Base-by-base conservation (phyloP, 2,329 filamentous ascomycete genomes). In the Aspergillus niger region DNA sequence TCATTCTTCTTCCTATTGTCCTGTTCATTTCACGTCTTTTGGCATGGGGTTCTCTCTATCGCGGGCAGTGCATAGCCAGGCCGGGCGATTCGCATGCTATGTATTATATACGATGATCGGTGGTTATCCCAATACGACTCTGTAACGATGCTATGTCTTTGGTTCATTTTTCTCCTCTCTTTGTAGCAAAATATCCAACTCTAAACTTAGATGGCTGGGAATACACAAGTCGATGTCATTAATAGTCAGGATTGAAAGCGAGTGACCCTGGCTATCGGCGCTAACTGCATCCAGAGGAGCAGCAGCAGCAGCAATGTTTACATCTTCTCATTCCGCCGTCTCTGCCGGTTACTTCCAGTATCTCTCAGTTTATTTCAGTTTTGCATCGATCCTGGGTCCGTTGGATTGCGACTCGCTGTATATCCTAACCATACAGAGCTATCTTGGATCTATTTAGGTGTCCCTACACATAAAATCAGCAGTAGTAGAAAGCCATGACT, bases 1-100 rank as follows among this genome's bases (percentile, higher is more conserved):
- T 62, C 57, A 57, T 58, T 66, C 57, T 60, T 59, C 56, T 67
- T 63, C 44, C 62, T 66, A 59, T 50, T 50, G 7, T 30, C 15
- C 15, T 49, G 11, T 50, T 17, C 15, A 49, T 28, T 30, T 11
- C 24, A 30, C 17, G n/a, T 32, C 26, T 26, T 11, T 32, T 65
- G 55, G 54, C 58, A 66, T 63, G 67, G 61, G 67, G 67, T 68
- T 65, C 26, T 65, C 26, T 64, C 64, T 68, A 58, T 68, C 59
- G 63, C 59, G 66, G 70, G 65, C 62, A 68, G 57, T 70, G 68
- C 69, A 74, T 71, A 72, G 69, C 70, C 69, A 69, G 64, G 66
- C 65, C 65, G 61, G 64, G 63, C 50, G 63, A 65, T 69, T 70
- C 68, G 64, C 68, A 72, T 67, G 70, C 65, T 70, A 63, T 73